phyloP scores from a whole-genome alignment of 208 protist genomes.

The Lotmaria passim region DNA sequence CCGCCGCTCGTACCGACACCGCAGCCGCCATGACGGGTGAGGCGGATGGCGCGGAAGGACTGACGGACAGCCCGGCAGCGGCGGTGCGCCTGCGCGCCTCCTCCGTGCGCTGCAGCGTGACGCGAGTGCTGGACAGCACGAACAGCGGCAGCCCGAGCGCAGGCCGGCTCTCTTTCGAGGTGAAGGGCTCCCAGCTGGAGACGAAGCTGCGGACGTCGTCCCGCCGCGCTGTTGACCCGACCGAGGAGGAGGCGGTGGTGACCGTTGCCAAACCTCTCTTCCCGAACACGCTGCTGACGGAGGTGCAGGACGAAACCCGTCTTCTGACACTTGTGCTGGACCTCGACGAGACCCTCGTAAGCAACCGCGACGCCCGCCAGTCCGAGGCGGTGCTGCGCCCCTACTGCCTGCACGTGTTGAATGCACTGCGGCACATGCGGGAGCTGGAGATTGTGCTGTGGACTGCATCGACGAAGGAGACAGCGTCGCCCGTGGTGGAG shows the following conservation, averaged over 20 bases:
- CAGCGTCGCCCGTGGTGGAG: conserved; percentile 80
- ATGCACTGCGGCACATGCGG: conserved; percentile 85
- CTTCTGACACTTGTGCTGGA: conserved; percentile 91
- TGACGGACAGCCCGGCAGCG: conserved; percentile 28
- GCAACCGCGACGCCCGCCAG: conserved; percentile 72
- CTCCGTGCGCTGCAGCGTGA: conserved; percentile 19
- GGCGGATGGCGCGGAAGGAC: conserved; percentile 15
- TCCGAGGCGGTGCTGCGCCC: conserved; percentile 78
- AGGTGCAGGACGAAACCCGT: conserved; percentile 55
- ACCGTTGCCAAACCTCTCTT: conserved; percentile 57
- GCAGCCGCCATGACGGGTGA: background rate
- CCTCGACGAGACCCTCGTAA: conserved; percentile 93
- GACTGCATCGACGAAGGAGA: conserved; percentile 93
- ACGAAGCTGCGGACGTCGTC: background rate
- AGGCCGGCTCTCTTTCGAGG: conserved; percentile 1
- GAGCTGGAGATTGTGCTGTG: conserved; percentile 92
- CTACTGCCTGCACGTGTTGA: conserved; percentile 87
- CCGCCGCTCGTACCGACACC: background rate
- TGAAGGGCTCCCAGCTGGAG: conserved; percentile 8
- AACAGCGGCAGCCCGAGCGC: conserved; percentile 3
- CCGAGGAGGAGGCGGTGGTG: background rate
- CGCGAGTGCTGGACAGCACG: background rate
- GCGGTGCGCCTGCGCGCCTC: conserved; percentile 10
- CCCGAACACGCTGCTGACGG: conserved; percentile 58
- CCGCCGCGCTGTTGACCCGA: conserved; percentile 26